A percentile compares a stretch with the other conserved stretches of the same genome.
Evolutionary conservation across 345 rosid genomes (phyloP).

Genomic region (Laguncularia racemosa): DNA sequence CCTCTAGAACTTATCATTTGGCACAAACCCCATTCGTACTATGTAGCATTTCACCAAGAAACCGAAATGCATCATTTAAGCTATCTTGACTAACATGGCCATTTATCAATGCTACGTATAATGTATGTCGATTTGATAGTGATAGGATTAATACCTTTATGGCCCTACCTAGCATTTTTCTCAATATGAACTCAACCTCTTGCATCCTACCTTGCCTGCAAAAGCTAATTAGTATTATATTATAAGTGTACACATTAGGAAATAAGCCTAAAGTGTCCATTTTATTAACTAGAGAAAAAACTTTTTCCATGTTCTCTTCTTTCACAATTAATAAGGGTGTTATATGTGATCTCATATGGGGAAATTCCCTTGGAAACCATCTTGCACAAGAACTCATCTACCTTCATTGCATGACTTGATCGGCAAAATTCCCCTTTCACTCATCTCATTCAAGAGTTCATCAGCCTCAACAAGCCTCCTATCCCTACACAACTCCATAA

Average conservation of each 20-base stretch:
- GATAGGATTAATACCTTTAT: conserved; percentile 58
- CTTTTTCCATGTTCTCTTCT: conserved; percentile 62
- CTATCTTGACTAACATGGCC: conserved; percentile 67
- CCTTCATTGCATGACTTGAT: conserved; percentile 51
- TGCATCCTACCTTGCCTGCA: conserved; percentile 71
- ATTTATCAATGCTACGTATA: conserved; percentile 69
- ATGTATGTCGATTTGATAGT: conserved; percentile 55
- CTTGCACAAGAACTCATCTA: conserved; percentile 51
- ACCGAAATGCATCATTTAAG: conserved; percentile 70
- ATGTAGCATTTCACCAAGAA: conserved; percentile 84
- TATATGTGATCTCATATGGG: conserved; percentile 57
- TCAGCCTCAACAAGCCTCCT: conserved; percentile 66
- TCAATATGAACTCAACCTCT: conserved; percentile 50
- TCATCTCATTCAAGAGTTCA: conserved; percentile 55
- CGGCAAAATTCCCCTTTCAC: conserved; percentile 55
- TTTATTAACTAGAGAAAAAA: conserved; percentile 41
- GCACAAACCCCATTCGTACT: conserved; percentile 73
- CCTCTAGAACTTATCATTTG: conserved; percentile 51
- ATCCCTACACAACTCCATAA: conserved; percentile 52
- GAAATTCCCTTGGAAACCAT: conserved; percentile 48
- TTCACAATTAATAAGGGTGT: conserved; percentile 57
- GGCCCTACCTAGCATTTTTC: conserved; percentile 63
- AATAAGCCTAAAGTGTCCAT: conserved; percentile 56
- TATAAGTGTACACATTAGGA: conserved; percentile 56
- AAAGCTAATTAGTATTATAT: conserved; percentile 57